Conservation (phyloP, 192 early-diverging fungal genomes). For the Entrophospora sp. region DNA sequence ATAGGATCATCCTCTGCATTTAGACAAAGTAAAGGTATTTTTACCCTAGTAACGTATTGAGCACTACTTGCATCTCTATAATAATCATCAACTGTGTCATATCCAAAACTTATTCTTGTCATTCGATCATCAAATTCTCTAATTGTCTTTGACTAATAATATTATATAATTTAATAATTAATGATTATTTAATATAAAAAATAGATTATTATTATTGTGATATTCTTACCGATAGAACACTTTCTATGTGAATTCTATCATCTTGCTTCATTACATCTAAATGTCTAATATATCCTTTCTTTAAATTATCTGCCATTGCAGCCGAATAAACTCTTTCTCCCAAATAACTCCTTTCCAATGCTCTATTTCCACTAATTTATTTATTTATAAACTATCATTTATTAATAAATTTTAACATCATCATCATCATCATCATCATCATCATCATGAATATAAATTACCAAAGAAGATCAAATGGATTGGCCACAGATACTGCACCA, state of each 20-base stretch:
- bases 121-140: slow-evolving; percentile 78
- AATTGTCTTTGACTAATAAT: slow-evolving; percentile 44
- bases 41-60: slow-evolving; percentile 51
- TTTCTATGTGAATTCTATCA: slow-evolving; percentile 13
- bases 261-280: slow-evolving; percentile 19
- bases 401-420: slow-evolving; percentile 9
- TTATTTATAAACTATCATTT: too few species aligned
- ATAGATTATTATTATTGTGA: background rate
- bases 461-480: slow-evolving; percentile 75
- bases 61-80: slow-evolving; percentile 54
- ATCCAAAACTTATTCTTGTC: slow-evolving; percentile 69
- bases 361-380: slow-evolving; percentile 15
- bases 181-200: too few species aligned
- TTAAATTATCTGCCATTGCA: slow-evolving; percentile 38
- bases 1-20: slow-evolving; percentile 89
- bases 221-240: background rate
- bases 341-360: slow-evolving; percentile 29
- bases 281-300: slow-evolving; percentile 32
- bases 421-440: slow-evolving; percentile 8
- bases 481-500: slow-evolving; percentile 73
- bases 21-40: slow-evolving; percentile 76
- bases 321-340: slow-evolving; percentile 35
- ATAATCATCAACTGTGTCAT: slow-evolving; percentile 78
- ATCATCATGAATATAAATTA: slow-evolving; percentile 14
- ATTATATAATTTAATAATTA: background rate